Base-by-base conservation (phyloP, 2,329 filamentous ascomycete species). In the Fusarium hainanense region DNA sequence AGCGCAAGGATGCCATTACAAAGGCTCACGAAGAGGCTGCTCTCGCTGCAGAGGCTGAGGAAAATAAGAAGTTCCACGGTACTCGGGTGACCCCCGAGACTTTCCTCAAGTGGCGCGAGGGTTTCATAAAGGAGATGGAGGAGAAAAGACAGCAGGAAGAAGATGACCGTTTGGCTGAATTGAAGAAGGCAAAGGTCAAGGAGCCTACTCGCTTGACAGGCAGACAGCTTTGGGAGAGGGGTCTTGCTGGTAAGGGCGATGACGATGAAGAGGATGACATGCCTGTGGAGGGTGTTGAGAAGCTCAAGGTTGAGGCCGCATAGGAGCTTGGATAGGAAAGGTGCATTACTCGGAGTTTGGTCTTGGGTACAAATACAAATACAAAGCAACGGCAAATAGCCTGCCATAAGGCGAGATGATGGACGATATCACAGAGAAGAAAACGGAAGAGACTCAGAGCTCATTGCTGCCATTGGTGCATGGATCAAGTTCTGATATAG, bases 51-150 rank as follows among this genome's bases (percentile, higher is more conserved):
- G 96, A 99, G 82, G 90, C 92, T 67, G 94, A 96, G 79, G 96
- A 99, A 84, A 99, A 99, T 79, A 89, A 91, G 75, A 98, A 98
- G 81, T 99, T 99, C 80, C 92, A 97, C 78, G 96, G 96, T 61
- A 93, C 93, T 37, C 86, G 89, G 32, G 96, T 99, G 21, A 98
- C 90, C n/a, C 85, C 89, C 23, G 93, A 97, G 82, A 90, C 89
- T 0, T 99, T 98, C 76, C 77, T 92, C 72, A 88, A 87, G 71
- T 99, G 96, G 96, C 86, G 93, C 58, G 90, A 90, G 41, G 87
- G 80, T 12, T 99, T 98, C 77, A 78, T 89, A 66, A 84, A 85
- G 76, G 96, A 98, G 83, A 90, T 95, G 88, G 90, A 91, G 77
- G 94, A 96, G 76, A 83, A 87, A 77, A 88, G 89, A 72, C 80